Percentiles rank a stretch among this genome's conserved stretches.
These are phyloP conservation scores for Termitomyces sp. DNA, from an alignment of 768 basidiomycete species.

Conservation along the genomic window DNA sequence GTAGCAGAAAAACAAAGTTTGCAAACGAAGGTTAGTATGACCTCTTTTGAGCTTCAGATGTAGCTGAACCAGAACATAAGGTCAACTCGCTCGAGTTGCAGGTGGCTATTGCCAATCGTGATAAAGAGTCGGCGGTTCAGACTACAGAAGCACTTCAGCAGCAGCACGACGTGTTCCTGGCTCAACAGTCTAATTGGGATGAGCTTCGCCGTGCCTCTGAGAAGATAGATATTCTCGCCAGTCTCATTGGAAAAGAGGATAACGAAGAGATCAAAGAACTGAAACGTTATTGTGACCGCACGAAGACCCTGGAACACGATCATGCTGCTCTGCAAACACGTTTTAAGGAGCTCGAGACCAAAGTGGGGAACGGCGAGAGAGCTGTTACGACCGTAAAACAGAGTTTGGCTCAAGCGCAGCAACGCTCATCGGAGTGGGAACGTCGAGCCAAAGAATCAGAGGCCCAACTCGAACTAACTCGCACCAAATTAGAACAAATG, in stretches of 20 bases:
- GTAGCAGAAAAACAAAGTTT: conserved; percentile 53
- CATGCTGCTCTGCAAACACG: conserved; percentile 66
- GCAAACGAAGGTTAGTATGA: conserved; percentile 53
- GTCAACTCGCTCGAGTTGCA: conserved; percentile 59
- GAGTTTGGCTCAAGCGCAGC: conserved; percentile 67
- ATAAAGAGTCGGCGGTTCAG: conserved; percentile 56
- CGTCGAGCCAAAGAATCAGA: conserved; percentile 71
- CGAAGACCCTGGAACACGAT: conserved; percentile 65
- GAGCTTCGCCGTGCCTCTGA: conserved; percentile 65
- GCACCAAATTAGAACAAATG: conserved; percentile 60
- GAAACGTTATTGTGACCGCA: conserved; percentile 59
- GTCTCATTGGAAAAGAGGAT: conserved; percentile 58
- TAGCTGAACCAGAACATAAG: conserved; percentile 32
- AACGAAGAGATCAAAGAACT: conserved; percentile 75
- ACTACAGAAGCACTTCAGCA: conserved; percentile 51
- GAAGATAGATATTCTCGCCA: conserved; percentile 67
- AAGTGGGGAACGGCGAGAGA: conserved; percentile 58
- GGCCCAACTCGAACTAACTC: conserved; percentile 54
- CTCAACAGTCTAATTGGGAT: conserved; percentile 79
- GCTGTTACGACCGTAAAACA: conserved; percentile 55
- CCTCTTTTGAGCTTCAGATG: conserved; percentile 8
- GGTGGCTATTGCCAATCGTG: conserved; percentile 51
- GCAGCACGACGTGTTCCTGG: conserved; percentile 54
- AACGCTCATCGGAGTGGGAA: conserved; percentile 82
- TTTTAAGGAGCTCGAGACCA: conserved; percentile 67